phyloP scores from a whole-genome alignment of 2,329 filamentous ascomycete species.

The Fusarium sp. region DNA sequence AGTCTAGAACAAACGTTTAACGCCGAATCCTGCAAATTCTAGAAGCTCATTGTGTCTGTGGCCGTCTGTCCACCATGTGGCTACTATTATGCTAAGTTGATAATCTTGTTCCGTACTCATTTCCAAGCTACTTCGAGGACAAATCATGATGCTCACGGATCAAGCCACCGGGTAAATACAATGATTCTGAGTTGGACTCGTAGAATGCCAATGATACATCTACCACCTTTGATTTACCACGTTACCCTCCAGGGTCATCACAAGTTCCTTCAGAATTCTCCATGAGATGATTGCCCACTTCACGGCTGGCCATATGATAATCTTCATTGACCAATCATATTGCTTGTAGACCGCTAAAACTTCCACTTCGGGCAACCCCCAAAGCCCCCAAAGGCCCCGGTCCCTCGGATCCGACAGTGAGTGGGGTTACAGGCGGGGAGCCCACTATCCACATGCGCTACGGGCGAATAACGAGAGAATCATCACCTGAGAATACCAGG shows the following conservation, averaged over 20 bases:
- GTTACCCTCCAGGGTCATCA: not conserved
- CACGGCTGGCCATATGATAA: not conserved
- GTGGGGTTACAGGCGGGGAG: not conserved
- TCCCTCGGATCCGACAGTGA: not conserved
- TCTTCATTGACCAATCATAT: slow-evolving; percentile 17
- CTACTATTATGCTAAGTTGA: too few relatives aligned
- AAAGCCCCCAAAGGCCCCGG: slow-evolving; percentile 1
- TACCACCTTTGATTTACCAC: not conserved
- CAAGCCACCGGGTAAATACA: not conserved
- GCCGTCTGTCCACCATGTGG: too few relatives aligned
- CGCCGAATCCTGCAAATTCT: not conserved
- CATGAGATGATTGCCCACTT: not conserved
- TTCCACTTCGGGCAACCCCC: slow-evolving; percentile 31
- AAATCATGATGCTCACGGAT: not conserved
- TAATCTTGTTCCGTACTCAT: too few relatives aligned
- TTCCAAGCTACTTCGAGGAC: not conserved
- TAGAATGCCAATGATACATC: not conserved
- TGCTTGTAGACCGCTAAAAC: not conserved
- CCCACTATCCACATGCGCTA: too few relatives aligned
- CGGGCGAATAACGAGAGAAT: not conserved
- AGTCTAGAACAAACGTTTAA: not conserved
- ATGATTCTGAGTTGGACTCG: not conserved
- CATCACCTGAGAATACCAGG: not conserved
- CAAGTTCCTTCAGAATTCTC: not conserved
- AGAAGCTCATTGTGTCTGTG: not conserved